A percentile compares a stretch with the other conserved stretches of the same genome.
Conservation (phyloP, 1,284 basidiomycete species). For the Anthracocystis walkeri region DNA sequence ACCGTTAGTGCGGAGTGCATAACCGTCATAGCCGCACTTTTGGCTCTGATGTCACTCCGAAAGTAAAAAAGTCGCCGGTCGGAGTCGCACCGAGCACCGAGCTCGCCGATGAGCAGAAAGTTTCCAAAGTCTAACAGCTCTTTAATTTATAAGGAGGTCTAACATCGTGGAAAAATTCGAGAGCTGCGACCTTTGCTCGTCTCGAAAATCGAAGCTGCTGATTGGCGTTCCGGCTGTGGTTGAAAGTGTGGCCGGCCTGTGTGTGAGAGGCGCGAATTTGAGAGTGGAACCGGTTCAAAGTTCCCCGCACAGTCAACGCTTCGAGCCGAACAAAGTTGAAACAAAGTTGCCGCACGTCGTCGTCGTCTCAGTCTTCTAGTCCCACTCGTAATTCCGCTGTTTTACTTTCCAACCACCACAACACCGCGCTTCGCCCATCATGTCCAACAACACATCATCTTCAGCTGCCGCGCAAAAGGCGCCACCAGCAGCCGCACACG, state of each 20-base stretch:
- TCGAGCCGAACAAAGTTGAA: not conserved
- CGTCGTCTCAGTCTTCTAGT: not conserved
- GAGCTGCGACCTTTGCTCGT: no score
- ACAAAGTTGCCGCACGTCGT: not conserved
- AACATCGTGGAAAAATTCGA: not conserved
- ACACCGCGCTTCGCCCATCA: not conserved
- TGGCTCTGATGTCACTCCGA: not conserved
- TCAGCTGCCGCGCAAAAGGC: slow-evolving; percentile 20
- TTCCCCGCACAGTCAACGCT: not conserved
- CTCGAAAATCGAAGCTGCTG: slow-evolving; percentile 13
- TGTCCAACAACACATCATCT: slow-evolving; percentile 19
- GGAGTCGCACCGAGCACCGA: not conserved
- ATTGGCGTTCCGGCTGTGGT: slow-evolving; percentile 25
- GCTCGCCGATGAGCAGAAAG: not conserved
- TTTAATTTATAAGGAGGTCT: not conserved
- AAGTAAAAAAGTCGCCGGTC: slow-evolving; percentile 18
- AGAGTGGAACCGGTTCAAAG: not conserved
- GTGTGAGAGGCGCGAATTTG: not conserved
- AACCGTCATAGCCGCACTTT: not conserved
- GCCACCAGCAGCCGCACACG: slow-evolving; percentile 26
- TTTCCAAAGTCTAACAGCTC: slow-evolving; percentile 1
- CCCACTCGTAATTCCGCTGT: not conserved
- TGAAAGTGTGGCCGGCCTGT: slow-evolving; percentile 36
- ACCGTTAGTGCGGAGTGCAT: not conserved
- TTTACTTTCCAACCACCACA: slow-evolving; percentile 7